phyloP scores from a whole-genome alignment of 441 rosid species.

The Adansonia rubrostipa region DNA sequence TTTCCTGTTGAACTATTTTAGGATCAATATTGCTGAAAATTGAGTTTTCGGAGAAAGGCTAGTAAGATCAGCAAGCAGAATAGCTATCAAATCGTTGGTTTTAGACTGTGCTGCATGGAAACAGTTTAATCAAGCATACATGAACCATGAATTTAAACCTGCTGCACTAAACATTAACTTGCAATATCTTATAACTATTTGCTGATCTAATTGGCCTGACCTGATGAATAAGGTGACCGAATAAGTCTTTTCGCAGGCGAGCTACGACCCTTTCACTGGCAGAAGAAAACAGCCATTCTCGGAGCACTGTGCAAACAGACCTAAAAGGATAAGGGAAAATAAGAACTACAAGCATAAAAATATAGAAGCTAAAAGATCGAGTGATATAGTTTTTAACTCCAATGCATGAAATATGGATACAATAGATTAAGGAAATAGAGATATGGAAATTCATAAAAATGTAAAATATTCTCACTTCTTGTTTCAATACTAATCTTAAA shows the following conservation, averaged over 20 bases:
- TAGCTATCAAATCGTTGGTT: background rate
- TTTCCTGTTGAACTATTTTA: slow-evolving; percentile 58
- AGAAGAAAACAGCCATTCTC: slow-evolving; percentile 85
- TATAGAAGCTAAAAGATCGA: slow-evolving; percentile 2
- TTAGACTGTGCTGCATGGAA: background rate
- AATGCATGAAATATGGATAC: background rate
- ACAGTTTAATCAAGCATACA: slow-evolving; percentile 8
- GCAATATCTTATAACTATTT: background rate
- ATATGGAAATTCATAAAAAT: background rate
- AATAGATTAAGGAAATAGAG: background rate
- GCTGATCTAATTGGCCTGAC: slow-evolving; percentile 36
- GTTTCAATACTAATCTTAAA: background rate
- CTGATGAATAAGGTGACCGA: slow-evolving; percentile 83
- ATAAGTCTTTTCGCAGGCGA: slow-evolving; percentile 78
- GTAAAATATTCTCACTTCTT: background rate
- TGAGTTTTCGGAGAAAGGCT: background rate
- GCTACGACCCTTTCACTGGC: slow-evolving; percentile 97
- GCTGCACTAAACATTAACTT: background rate
- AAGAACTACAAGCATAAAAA: background rate
- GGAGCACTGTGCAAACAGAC: slow-evolving; percentile 80
- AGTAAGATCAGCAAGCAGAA: background rate
- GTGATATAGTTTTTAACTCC: background rate
- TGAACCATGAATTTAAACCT: slow-evolving; percentile 8
- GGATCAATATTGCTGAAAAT: slow-evolving; percentile 24
- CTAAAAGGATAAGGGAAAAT: slow-evolving; percentile 39